These are phyloP conservation scores for Fibroporia radiculosa DNA, from an alignment of 768 basidiomycete genomes.

Conservation along the genomic window DNA sequence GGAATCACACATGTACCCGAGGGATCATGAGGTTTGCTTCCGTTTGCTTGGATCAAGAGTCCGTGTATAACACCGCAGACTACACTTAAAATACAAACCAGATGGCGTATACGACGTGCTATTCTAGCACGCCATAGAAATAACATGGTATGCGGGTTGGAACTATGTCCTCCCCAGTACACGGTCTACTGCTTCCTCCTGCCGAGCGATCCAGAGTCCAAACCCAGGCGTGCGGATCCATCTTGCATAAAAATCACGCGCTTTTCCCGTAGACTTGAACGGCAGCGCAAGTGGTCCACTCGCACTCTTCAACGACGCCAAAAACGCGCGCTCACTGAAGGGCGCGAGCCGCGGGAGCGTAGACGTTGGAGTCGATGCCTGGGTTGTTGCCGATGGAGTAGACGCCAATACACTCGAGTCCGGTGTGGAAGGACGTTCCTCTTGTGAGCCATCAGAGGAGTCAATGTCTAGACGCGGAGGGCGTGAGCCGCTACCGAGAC, in stretches of 20 bases:
- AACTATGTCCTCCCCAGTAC: slow-evolving; percentile 30
- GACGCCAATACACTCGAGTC: slow-evolving; percentile 8
- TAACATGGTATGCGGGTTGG: no score
- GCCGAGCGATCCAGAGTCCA: slow-evolving; percentile 70
- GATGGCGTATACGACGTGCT: no score
- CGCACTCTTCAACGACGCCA: slow-evolving; percentile 68
- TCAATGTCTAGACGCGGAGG: not conserved
- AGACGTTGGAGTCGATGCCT: not conserved
- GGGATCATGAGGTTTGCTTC: no score
- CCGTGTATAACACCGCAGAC: no score
- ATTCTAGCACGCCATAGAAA: no score
- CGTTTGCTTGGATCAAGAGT: no score
- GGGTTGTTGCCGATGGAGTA: slow-evolving; percentile 20
- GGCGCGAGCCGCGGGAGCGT: slow-evolving; percentile 45
- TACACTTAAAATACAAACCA: no score
- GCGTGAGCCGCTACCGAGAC: not conserved
- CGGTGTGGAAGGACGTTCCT: not conserved
- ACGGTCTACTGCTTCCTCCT: slow-evolving; percentile 61
- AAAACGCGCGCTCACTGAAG: slow-evolving; percentile 62
- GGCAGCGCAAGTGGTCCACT: slow-evolving; percentile 62
- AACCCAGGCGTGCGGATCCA: slow-evolving; percentile 75
- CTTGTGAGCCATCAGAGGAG: not conserved
- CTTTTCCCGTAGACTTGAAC: slow-evolving; percentile 59
- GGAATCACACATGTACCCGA: no score
- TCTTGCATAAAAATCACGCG: slow-evolving; percentile 67